Base-by-base conservation (phyloP, 352 stramenopile species). In the Phytopythium sindhum region DNA sequence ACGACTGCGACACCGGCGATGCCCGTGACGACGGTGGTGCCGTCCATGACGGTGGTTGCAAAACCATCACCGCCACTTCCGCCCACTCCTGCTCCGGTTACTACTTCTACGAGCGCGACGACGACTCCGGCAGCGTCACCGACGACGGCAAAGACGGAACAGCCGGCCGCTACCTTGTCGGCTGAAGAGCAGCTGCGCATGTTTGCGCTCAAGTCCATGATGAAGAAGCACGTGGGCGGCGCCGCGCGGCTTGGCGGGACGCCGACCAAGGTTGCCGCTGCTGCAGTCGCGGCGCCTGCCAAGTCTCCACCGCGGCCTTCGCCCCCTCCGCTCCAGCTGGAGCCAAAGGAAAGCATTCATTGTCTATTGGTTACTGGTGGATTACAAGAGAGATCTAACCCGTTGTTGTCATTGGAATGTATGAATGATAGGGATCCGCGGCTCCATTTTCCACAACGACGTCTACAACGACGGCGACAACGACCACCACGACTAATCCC, bases 171-270 rank as follows among this genome's bases (percentile, higher is more conserved):
- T 48, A 63, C 48, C 33, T 12, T 85, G 52, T 77, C 80, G 3
- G 72, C 75, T 3, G 83, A 91, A 57, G 80, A 90, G 52, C 84
- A 87, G 58, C 57, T 91, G 57, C 80, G 83, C 9, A 57, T 81
- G 45, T 88, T 87, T 63, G 80, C 79, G 14, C 65, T 90, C 26
- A 80, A 84, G 58, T 90, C 83, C 0, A 81, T 91, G 64, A 89
- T 87, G 66, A 88, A 89, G 61, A 77, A 87, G 58, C 33, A 44
- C 26, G 69, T 84, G 17, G 68, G 54, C 35, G 65, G 70, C 35
- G 55, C 61, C 33, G 55, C 66, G 48, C 68, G 68, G 15, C 65
- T 73, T 23, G 54, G 33, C 15, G 54, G 54, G 7, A 76, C 63
- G 17, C 68, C 68, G 4, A 65, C 66, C n/a, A 80, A 78, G 61